These are phyloP conservation scores for Fusarium gaditjirri DNA, from an alignment of 2,329 filamentous ascomycete genomes.

Conservation along the genomic window DNA sequence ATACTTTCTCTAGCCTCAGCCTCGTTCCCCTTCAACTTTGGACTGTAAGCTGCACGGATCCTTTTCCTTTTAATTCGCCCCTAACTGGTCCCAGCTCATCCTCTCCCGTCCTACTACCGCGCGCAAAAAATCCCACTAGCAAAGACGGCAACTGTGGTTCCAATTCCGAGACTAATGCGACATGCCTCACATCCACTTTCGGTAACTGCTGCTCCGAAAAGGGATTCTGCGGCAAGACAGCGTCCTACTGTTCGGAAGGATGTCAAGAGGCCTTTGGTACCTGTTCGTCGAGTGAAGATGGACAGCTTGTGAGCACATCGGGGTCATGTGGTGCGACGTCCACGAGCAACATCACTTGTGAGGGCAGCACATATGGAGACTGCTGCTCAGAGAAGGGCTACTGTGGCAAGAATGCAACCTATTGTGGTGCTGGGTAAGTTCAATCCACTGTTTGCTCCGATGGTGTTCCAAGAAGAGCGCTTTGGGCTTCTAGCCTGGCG, in stretches of 20 bases:
- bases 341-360: not conserved
- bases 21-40: not conserved
- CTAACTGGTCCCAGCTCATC: not conserved
- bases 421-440: not conserved
- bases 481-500: not conserved
- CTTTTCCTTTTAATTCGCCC: rapidly evolving
- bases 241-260: not conserved
- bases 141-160: not conserved
- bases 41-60: not conserved
- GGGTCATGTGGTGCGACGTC: not conserved
- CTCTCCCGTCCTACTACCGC: not conserved
- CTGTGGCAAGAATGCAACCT: not conserved
- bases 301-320: not conserved
- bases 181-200: not conserved
- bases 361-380: not conserved
- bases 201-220: not conserved
- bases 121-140: not conserved
- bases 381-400: not conserved
- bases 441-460: not conserved
- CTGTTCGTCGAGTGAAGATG: not conserved
- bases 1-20: not conserved
- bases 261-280: not conserved
- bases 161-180: not conserved
- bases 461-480: rapidly evolving
- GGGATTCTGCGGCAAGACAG: not conserved